Percentiles rank a stretch among this genome's conserved stretches.
Evolutionary conservation across 257 asterid species (phyloP).

Genomic region (Salvia hispanica): DNA sequence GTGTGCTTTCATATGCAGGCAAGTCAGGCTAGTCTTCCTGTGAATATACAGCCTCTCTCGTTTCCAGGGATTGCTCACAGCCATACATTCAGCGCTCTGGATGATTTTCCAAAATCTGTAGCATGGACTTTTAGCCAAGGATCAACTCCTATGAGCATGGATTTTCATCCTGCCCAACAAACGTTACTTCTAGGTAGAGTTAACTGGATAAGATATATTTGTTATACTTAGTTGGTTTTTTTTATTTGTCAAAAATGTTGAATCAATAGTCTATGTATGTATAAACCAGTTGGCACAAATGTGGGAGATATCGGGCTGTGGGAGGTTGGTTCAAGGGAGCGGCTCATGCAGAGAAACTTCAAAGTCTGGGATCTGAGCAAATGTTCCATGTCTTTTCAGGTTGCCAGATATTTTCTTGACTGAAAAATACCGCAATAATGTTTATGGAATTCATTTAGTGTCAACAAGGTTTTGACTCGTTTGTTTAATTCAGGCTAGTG

Average conservation of each 20-base stretch:
- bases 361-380: constrained; percentile 85
- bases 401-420: constrained; percentile 28
- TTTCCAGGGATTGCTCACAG: constrained; percentile 71
- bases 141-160: constrained; percentile 95
- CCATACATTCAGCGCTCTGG: constrained; percentile 59
- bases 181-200: constrained; percentile 80
- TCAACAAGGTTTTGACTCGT: constrained; percentile 22
- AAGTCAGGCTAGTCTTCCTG: constrained; percentile 70
- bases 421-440: background rate
- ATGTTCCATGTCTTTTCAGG: constrained; percentile 86
- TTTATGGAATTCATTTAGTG: background rate
- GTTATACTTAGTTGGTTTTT: background rate
- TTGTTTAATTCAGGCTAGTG: constrained; percentile 53
- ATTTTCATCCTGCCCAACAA: constrained; percentile 87
- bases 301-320: constrained; percentile 85
- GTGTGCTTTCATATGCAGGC: constrained; percentile 45
- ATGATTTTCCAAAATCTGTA: constrained; percentile 86
- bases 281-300: constrained; percentile 80
- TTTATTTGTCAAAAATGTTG: constrained; percentile 10
- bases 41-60: constrained; percentile 68
- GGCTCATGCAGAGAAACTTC: constrained; percentile 70
- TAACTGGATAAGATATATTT: background rate
- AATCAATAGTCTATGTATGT: constrained; percentile 24
- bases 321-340: constrained; percentile 88
- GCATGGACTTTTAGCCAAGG: constrained; percentile 81